Base-by-base conservation (phyloP, 179 eudicot species). In the Beta lomatogona region DNA sequence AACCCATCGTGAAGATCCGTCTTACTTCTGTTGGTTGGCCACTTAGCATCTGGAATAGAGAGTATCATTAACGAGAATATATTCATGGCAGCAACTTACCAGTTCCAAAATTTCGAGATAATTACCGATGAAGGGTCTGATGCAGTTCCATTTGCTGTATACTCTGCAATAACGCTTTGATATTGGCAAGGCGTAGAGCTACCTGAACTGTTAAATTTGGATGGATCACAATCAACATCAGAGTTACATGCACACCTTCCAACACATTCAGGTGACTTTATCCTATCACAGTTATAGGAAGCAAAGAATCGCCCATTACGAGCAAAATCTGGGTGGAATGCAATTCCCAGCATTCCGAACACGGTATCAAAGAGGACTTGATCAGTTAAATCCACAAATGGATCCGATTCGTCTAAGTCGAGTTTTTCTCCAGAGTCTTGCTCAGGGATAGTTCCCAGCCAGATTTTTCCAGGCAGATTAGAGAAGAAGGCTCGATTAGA, bases 231-330 rank as follows among this genome's bases (percentile, higher is more conserved):
- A 31, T 85, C 82, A 57, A 92, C 97, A 61, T 93, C 97, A 3
- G 98, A 91, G 65, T 95, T 95, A 81, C 99, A 95, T 9, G 98
- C 92, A 82, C 99, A 95, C 80, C 97, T 91, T 81, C 95, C 98
- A 45, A 87, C 79, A 81, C 98, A 95, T 22, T 78, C 86, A 5
- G 97, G 93, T 5, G 90, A 86, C 67, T 86, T 92, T 59, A 82
- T 84, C 52, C 90, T 80, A 58, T 95, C 99, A 59, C 97, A 94
- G 69, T 93, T 95, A 81, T 88, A 94, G 0, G 98, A 95, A 41
- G 98, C 95, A 28, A 95, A 95, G 80, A 95, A 92, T 18, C 99
- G 88, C 5, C 99, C 98, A 63, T 95, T 95, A 1, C 77, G 59
- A 4, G 90, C 85, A 58, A 93, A 95, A 60, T 93, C 80, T 1